These are phyloP conservation scores for Coniochaeta sp. DNA, from an alignment of 2,329 filamentous ascomycete species.

Conservation along the genomic window DNA sequence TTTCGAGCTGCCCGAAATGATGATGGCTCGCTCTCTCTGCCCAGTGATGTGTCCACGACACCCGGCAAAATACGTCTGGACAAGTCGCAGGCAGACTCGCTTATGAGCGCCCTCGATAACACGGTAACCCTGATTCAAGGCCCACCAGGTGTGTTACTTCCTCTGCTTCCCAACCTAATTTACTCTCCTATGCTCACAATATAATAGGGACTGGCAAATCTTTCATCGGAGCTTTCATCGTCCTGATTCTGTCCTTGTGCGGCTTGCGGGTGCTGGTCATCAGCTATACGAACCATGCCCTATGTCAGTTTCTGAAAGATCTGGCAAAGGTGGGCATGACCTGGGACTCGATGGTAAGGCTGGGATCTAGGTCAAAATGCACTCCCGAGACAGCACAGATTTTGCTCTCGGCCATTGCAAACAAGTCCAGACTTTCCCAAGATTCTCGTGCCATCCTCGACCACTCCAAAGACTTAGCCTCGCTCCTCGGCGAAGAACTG, in stretches of 20 bases:
- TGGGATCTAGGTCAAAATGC: slow-evolving; percentile 56
- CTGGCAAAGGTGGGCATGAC: slow-evolving; percentile 52
- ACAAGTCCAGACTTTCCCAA: slow-evolving; percentile 8
- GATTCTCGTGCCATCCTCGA: slow-evolving; percentile 37
- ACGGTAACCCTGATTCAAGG: slow-evolving; percentile 60
- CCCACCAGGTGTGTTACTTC: slow-evolving; percentile 51
- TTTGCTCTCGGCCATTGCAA: slow-evolving; percentile 21
- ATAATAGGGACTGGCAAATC: slow-evolving; percentile 64
- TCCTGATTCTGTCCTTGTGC: slow-evolving; percentile 44
- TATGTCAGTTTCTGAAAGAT: slow-evolving; percentile 61
- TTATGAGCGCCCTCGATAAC: slow-evolving; percentile 45
- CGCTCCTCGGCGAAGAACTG: slow-evolving; percentile 2
- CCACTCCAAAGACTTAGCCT: slow-evolving; percentile 25
- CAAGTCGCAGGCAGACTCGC: slow-evolving; percentile 46
- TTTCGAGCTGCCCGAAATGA: background rate
- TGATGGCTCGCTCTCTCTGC: slow-evolving; percentile 1
- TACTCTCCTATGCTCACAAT: background rate
- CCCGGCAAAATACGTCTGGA: slow-evolving; percentile 10
- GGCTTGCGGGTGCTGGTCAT: slow-evolving; percentile 55
- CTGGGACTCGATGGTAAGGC: slow-evolving; percentile 42
- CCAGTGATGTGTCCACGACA: background rate
- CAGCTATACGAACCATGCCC: slow-evolving; percentile 61
- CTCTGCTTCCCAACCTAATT: background rate
- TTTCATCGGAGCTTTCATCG: slow-evolving; percentile 59
- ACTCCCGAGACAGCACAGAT: slow-evolving; percentile 40